Base-by-base conservation (phyloP, 805 yeast species). In the Saccharomyces kudriavzevii region DNA sequence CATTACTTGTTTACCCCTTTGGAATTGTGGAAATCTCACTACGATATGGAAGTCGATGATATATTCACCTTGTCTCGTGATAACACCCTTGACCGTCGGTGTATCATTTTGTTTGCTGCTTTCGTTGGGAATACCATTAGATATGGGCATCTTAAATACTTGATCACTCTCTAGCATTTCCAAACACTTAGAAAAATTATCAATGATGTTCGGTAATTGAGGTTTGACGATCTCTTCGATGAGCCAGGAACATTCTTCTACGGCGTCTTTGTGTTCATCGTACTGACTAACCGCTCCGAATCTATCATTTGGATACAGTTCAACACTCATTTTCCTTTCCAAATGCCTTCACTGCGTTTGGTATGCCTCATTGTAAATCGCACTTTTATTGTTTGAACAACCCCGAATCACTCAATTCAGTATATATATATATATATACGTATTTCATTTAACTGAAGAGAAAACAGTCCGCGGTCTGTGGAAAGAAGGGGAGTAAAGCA, bases 71-170 rank as follows among this genome's bases (percentile, higher is more conserved):
- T 74, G 76, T 50, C 91, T 66, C 0, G 80, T 78, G 0, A 85
- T 65, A 0, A 81, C 74, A 0, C 92, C 92, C 55, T 83, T 83
- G 14, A 84, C 67, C 2, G 63, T 57, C 3, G 69, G 64, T 1
- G 49, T 40, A 31, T 52, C 52, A 3, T 52, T 22, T 47, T 53
- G 20, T 51, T 30, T 9, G 22, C 35, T 53, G 5, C 52, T 47
- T 13, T 50, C 56, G 30, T 47, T 53, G 9, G 54, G 45, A 14
- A 53, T 53, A 22, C 62, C 60, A 53, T 50, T 61, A 22, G 65
- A 64, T 3, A 85, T 68, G 0, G 90, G 87, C 50, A 85, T 70
- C 53, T 78, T 83, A 51, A 81, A 75, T 13, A 77, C 69, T 10
- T 70, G 70, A 10, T 69, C 63, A 47, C 74, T 73, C 0, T 69